phyloP scores from a whole-genome alignment of 108 stramenopile species.

The Skeletonema tropicum region DNA sequence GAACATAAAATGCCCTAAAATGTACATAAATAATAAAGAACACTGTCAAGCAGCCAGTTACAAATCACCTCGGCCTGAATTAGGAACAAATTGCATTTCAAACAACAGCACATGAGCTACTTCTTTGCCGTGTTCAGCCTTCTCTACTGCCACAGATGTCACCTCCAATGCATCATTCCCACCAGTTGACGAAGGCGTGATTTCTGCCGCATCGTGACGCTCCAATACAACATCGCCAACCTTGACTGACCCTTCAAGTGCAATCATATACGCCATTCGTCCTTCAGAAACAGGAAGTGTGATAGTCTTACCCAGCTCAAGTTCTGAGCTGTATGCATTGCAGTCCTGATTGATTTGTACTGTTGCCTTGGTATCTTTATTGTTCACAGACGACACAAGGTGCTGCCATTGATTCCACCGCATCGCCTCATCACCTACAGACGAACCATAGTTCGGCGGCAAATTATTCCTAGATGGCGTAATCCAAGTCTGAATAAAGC shows the following conservation, averaged over 20 bases:
- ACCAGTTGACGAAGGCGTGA: conserved; percentile 30
- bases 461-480: conserved; percentile 54
- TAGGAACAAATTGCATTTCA: conserved; percentile 40
- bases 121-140: conserved; percentile 45
- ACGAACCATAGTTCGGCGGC: conserved; percentile 72
- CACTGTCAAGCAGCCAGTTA: neutral
- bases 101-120: conserved; percentile 61
- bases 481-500: conserved; percentile 91
- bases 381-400: conserved; percentile 58
- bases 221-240: conserved; percentile 34
- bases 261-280: conserved; percentile 78
- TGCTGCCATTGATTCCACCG: conserved; percentile 59
- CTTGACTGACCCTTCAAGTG: conserved; percentile 68
- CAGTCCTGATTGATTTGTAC: conserved; percentile 76
- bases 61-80: conserved; percentile 51
- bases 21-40: neutral
- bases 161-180: conserved; percentile 31
- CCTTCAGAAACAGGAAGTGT: conserved; percentile 14
- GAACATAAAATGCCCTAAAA: too few species aligned
- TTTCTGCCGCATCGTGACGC: conserved; percentile 64
- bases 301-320: conserved; percentile 53
- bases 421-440: neutral
- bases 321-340: conserved; percentile 65
- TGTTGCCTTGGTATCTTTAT: conserved; percentile 38
- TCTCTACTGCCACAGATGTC: conserved; percentile 45